Percentiles rank a stretch among this genome's conserved stretches.
Evolutionary conservation across 345 rosid genomes (phyloP).

Genomic region (Aquilaria yunnanensis): DNA sequence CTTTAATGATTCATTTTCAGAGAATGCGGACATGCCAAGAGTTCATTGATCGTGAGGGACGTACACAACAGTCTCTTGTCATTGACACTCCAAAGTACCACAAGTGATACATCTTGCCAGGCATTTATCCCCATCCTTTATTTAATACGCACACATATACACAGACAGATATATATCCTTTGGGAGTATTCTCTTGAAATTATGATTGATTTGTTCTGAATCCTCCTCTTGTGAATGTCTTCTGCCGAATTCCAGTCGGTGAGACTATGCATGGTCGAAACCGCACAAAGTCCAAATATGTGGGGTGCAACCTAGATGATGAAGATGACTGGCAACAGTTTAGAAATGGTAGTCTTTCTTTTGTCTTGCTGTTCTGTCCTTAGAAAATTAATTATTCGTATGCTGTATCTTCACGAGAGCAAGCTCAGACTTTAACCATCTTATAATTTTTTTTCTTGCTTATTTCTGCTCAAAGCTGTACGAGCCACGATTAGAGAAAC

Average conservation of each 20-base stretch:
- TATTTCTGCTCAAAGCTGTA: constrained; percentile 40
- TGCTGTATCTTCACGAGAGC: too few species aligned
- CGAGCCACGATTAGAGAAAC: constrained; percentile 69
- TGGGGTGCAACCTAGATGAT: constrained; percentile 60
- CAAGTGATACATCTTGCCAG: constrained; percentile 85
- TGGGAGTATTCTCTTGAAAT: background rate
- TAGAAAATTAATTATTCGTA: background rate
- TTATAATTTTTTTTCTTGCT: constrained; percentile 20
- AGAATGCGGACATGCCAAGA: constrained; percentile 82
- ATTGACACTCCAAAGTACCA: constrained; percentile 84
- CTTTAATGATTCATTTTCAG: constrained; percentile 27
- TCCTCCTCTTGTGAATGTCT: background rate
- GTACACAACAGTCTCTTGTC: constrained; percentile 71
- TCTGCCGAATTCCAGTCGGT: constrained; percentile 47
- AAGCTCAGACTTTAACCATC: background rate
- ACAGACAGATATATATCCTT: too few species aligned
- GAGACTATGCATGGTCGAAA: constrained; percentile 62
- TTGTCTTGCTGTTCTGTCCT: background rate
- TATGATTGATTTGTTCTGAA: too few species aligned
- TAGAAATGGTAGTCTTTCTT: constrained; percentile 41
- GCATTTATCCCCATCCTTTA: constrained; percentile 21
- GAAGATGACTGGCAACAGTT: constrained; percentile 77
- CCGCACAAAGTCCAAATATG: constrained; percentile 44
- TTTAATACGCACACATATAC: background rate
- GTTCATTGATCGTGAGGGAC: constrained; percentile 80